Conservation (phyloP, 768 basidiomycete species). For the Leccinum sublutescens region DNA sequence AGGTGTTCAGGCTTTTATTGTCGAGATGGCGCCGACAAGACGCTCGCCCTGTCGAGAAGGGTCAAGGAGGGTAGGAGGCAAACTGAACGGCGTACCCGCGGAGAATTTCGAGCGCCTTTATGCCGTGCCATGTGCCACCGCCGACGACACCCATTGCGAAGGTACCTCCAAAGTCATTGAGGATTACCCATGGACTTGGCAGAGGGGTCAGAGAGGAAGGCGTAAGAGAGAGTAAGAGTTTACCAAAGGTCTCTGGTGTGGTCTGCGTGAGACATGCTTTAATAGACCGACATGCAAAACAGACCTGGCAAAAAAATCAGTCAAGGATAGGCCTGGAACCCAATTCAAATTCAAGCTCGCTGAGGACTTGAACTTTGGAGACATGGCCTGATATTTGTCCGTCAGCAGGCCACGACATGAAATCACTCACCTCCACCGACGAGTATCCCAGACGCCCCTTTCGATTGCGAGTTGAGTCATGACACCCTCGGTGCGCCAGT, state of each 20-base stretch:
- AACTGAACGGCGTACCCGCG: slow-evolving; percentile 59
- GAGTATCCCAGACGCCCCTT: too few species aligned
- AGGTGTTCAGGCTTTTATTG: slow-evolving; percentile 96
- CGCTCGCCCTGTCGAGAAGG: slow-evolving; percentile 78
- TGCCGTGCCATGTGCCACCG: slow-evolving; percentile 98
- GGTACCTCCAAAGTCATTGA: slow-evolving; percentile 97
- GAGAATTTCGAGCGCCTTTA: slow-evolving; percentile 98
- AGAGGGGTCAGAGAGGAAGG: background rate
- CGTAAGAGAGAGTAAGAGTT: background rate
- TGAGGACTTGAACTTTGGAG: too few species aligned
- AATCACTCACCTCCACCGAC: too few species aligned
- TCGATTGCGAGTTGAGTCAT: too few species aligned
- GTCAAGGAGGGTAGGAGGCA: background rate
- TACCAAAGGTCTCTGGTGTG: slow-evolving; percentile 94
- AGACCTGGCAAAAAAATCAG: too few species aligned
- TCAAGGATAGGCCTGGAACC: too few species aligned
- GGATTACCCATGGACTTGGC: slow-evolving; percentile 92
- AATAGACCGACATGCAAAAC: background rate
- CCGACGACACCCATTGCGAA: slow-evolving; percentile 98
- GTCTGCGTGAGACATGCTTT: slow-evolving; percentile 80
- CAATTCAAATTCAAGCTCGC: too few species aligned
- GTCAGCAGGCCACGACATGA: too few species aligned
- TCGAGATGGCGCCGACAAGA: slow-evolving; percentile 88
- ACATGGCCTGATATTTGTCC: too few species aligned
- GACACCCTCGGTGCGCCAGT: too few species aligned